Base-by-base conservation (phyloP, 257 asterid genomes). In the Solanum arcanum region DNA sequence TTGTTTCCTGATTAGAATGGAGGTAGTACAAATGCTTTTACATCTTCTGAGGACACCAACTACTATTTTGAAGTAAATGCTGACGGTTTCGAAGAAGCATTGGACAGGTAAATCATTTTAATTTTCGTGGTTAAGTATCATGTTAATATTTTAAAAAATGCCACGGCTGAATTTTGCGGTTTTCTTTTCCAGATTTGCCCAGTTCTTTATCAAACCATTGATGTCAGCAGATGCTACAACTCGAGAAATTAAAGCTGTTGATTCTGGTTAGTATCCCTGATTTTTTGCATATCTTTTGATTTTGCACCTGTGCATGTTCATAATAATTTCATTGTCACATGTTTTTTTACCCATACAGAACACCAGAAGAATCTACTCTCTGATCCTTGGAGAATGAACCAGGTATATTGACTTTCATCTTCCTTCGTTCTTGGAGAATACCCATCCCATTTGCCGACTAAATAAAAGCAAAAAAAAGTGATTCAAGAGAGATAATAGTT, bases 181-280 rank as follows among this genome's bases (percentile, higher is more conserved):
- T 89, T 64, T 9, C 35, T 41, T 73, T 87, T 91, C 84, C 93
- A 95, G 99, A 89, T 97, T 95, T 88, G 94, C 98, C 69, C 99
- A 97, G 91, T 97, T 97, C 87, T 97, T 97, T 91, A 93, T 95
- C 88, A 95, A 95, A 83, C 99, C 99, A 86, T 92, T 97, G 89
- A 97, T 97, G 99, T 94, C 99, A 20, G 91, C 98, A 33, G 99
- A 97, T 95, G 99, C 99, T 68, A 97, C 99, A 77, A 95, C 90
- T 18, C 92, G 99, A 91, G 99, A 96, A 89, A 95, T 96, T 84
- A 97, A 95, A 91, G 99, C 99, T 72, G 99, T 95, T 84, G 98
- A 97, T 92, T 97, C 99, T 87, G 99, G 99, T 97, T 83, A 81
- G 93, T 87, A 44, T 86, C 1, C 87, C 2, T 39, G 52, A 7